Percentiles rank a stretch among this genome's conserved stretches.
phyloP scores from a whole-genome alignment of 805 yeast species.

The Saccharomycopsis synnaedendra region DNA sequence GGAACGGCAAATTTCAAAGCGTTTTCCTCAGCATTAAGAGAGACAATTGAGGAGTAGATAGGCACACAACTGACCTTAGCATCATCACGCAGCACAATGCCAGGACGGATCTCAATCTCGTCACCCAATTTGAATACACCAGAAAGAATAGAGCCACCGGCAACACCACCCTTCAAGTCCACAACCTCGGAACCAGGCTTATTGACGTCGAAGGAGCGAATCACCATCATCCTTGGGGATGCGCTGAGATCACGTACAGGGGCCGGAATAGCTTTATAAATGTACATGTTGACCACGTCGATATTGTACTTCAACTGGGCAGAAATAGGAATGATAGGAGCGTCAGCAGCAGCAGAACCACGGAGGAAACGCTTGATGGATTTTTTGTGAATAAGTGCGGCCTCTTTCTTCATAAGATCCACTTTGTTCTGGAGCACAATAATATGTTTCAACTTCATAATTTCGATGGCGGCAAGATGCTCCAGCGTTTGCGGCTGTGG shows the following conservation, averaged over 20 bases:
- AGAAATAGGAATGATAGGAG: conserved; percentile 96
- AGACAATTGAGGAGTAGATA: conserved; percentile 85
- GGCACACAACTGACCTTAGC: conserved; percentile 86
- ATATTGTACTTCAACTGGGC: conserved; percentile 98
- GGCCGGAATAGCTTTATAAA: conserved; percentile 90
- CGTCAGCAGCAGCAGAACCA: conserved; percentile 98
- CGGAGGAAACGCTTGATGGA: conserved; percentile 85
- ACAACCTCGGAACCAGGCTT: conserved; percentile 97
- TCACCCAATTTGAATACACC: conserved; percentile 98
- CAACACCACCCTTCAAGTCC: conserved; percentile 98
- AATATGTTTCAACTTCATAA: conserved; percentile 95
- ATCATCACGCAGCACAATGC: conserved; percentile 94
- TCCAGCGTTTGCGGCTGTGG: conserved; percentile 99
- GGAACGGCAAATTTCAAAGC: conserved; percentile 98
- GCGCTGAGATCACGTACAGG: conserved; percentile 93
- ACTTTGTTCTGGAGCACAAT: conserved; percentile 96
- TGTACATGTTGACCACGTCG: conserved; percentile 95
- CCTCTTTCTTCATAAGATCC: conserved; percentile 95
- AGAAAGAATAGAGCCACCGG: conserved; percentile 95
- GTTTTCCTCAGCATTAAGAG: conserved; percentile 94
- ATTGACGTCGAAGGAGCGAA: conserved; percentile 97
- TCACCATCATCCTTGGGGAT: conserved; percentile 90
- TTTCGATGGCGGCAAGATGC: conserved; percentile 98
- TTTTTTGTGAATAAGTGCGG: conserved; percentile 91
- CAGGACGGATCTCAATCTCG: conserved; percentile 98